Conservation (phyloP, 768 basidiomycete genomes). For the Cystofilobasidium macerans region DNA sequence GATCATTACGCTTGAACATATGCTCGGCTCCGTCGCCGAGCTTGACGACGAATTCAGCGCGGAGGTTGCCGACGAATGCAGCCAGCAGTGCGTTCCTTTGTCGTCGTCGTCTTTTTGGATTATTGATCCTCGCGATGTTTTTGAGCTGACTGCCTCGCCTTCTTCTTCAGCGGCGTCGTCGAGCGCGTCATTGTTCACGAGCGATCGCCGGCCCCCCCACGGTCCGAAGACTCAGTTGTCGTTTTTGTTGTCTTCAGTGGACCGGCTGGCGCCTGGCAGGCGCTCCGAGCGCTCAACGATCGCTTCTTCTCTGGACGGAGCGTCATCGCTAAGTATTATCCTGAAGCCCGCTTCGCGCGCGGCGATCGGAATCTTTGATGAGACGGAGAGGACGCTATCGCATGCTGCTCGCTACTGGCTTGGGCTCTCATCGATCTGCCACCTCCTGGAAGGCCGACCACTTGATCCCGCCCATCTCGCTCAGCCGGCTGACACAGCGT, state of each 20-base stretch:
- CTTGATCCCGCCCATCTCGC: constrained; percentile 35
- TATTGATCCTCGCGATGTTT: background rate
- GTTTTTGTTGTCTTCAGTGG: constrained; percentile 87
- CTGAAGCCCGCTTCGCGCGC: constrained; percentile 45
- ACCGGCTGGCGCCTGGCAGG: constrained; percentile 90
- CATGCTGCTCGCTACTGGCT: too few relatives aligned
- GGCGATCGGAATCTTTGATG: constrained; percentile 14
- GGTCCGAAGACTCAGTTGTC: constrained; percentile 71
- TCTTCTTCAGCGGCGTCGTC: constrained; percentile 79
- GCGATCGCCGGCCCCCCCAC: constrained; percentile 53
- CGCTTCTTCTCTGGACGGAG: constrained; percentile 79
- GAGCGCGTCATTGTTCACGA: constrained; percentile 78
- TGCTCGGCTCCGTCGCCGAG: constrained; percentile 68
- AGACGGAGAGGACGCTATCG: too few relatives aligned
- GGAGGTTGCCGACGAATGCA: constrained; percentile 55
- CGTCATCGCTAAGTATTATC: constrained; percentile 71
- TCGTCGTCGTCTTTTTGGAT: constrained; percentile 9
- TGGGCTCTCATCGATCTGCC: background rate
- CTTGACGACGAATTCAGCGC: constrained; percentile 70
- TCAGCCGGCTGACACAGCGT: constrained; percentile 49
- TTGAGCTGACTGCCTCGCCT: constrained; percentile 35
- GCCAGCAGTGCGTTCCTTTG: constrained; percentile 37
- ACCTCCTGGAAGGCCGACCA: constrained; percentile 19
- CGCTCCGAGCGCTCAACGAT: constrained; percentile 83
- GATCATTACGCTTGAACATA: constrained; percentile 79